A percentile compares a stretch with the other conserved stretches of the same genome.
Evolutionary conservation across 495 filamentous ascomycete species (phyloP).

Genomic region (Pyrenopolyporus hunteri): DNA sequence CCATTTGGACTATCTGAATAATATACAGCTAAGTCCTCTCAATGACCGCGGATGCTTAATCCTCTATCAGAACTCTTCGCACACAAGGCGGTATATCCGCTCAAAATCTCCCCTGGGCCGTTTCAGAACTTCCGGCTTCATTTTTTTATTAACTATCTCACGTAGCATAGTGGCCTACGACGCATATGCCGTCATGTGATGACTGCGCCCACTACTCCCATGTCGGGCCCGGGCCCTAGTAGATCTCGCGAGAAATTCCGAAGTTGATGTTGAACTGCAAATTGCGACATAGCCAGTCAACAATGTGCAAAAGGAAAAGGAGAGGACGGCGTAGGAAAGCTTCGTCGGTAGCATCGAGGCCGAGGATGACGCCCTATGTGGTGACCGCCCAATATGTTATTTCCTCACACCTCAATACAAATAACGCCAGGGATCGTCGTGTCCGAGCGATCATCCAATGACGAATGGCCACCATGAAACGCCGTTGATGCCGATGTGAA

Average conservation of each 20-base stretch:
- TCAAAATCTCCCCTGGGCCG: constrained; percentile 7
- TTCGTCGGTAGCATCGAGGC: constrained; percentile 38
- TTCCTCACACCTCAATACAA: constrained; percentile 46
- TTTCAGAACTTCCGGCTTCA: constrained; percentile 16
- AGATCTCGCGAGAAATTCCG: constrained; percentile 36
- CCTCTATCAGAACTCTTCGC: constrained; percentile 34
- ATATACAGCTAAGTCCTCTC: constrained; percentile 45
- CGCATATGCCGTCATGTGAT: constrained; percentile 4
- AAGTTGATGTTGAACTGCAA: constrained; percentile 33
- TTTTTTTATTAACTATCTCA: constrained; percentile 38
- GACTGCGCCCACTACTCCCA: constrained; percentile 13
- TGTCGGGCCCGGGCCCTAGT: constrained; percentile 33
- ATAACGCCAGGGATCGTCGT: constrained; percentile 47
- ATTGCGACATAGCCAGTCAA: constrained; percentile 25
- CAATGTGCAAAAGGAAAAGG: constrained; percentile 48
- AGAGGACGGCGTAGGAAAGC: constrained; percentile 51
- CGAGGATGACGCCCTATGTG: constrained; percentile 37
- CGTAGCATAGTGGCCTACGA: constrained; percentile 20
- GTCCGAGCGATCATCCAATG: constrained; percentile 52
- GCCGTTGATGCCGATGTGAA: constrained; percentile 59
- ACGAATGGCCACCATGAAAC: constrained; percentile 53
- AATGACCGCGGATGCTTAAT: constrained; percentile 36
- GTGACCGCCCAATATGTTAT: constrained; percentile 41
- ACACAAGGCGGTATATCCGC: constrained; percentile 28
- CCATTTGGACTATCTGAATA: constrained; percentile 45